A percentile compares a stretch with the other conserved stretches of the same genome.
These are phyloP conservation scores for Taxillus chinensis DNA, from an alignment of 164 flowering plant genomes.

Conservation along the genomic window DNA sequence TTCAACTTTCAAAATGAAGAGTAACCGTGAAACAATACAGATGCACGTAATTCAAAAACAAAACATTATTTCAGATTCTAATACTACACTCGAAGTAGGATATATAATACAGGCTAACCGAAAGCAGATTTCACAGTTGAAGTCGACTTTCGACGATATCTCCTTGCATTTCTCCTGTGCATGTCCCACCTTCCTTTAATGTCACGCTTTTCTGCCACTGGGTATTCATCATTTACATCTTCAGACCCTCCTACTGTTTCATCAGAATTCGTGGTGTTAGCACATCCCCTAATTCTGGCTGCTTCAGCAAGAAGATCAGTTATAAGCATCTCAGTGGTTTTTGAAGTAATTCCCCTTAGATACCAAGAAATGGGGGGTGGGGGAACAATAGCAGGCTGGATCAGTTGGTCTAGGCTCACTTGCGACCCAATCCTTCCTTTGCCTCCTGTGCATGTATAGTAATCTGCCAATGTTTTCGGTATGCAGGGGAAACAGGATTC, in stretches of 20 bases:
- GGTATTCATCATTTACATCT: conserved; percentile 7
- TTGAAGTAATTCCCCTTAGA: conserved; percentile 75
- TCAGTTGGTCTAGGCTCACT: conserved; percentile 64
- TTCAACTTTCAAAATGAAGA: too few relatives aligned
- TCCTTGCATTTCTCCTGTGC: conserved; percentile 36
- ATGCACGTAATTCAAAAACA: too few relatives aligned
- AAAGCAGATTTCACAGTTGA: conserved; percentile 3
- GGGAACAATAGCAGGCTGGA: conserved; percentile 85
- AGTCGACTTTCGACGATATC: conserved; percentile 10
- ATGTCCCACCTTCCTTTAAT: conserved; percentile 68
- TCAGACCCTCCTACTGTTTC: conserved; percentile 2
- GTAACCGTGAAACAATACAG: too few relatives aligned
- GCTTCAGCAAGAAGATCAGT: conserved; percentile 62
- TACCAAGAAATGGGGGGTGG: conserved; percentile 99
- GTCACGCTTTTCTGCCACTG: conserved; percentile 15
- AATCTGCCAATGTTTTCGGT: conserved; percentile 58
- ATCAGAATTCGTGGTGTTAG: conserved; percentile 1
- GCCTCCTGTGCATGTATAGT: conserved; percentile 55
- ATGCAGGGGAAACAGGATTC: conserved; percentile 47
- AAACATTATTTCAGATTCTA: too few relatives aligned
- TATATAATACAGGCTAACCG: background rate
- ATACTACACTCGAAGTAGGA: background rate
- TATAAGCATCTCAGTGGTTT: conserved; percentile 80
- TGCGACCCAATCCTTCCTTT: conserved; percentile 84
- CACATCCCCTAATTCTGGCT: conserved; percentile 53